Evolutionary conservation across 192 early-diverging fungal genomes (phyloP), one percentile per base, ranked within the genome.

Genomic region (Piromyces sp.): DNA sequence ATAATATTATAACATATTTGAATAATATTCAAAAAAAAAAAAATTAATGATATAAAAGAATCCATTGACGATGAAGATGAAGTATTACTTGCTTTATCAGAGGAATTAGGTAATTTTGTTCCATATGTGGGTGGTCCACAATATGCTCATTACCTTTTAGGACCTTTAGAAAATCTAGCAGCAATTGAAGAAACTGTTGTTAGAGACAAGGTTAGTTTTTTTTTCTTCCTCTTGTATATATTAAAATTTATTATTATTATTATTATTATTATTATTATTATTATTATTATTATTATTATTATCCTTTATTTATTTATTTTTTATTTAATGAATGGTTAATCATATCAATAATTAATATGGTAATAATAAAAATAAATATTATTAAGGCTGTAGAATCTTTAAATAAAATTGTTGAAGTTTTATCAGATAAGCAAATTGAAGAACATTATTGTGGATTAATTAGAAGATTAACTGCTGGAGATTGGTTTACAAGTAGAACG

Each of bases 11-110:
- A n/a, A n/a, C n/a, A n/a, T n/a, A n/a, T n/a, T n/a, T n/a, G n/a
- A n/a, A n/a, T n/a, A n/a, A n/a, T n/a, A n/a, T n/a, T n/a, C n/a
- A n/a, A n/a, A n/a, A n/a, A n/a, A n/a, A n/a, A n/a, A n/a, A n/a
- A n/a, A n/a, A n/a, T n/a, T n/a, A 5, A 81, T 22, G 0, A 85
- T 33, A 15, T 30, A 17, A 30, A 84, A 97, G 97, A 99, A 88
- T 96, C 96, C 26, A 97, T 97, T 84, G 97, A 99, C 87, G 98
- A 99, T 85, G 98, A 99, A 84, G 98, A 99, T 86, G 98, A 99
- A 86, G 93, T 99, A 31, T 85, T 99, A 81, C 83, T 97, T 26
- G 93, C 95, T 38, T 88, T 99, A 42, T 97, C 97, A 17, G 95
- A 97, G 85, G 94, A 98, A 83, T 90, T 99, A 78, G 97, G 95